These are phyloP conservation scores for Dichotomopilus funicola DNA, from an alignment of 2,329 filamentous ascomycete genomes.

Conservation along the genomic window DNA sequence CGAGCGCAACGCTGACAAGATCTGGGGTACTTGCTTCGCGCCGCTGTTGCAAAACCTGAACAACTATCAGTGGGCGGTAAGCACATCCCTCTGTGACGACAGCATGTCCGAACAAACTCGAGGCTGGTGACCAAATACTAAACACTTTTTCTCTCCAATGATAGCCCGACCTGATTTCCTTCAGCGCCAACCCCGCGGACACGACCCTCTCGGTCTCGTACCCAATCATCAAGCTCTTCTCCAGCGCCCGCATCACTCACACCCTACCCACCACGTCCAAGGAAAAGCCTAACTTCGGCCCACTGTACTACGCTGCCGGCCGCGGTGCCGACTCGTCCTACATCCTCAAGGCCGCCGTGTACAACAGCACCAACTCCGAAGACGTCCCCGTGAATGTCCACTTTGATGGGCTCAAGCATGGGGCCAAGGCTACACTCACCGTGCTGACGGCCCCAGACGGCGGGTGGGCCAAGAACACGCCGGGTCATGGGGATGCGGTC, in stretches of 20 bases:
- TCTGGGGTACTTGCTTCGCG: slow-evolving; percentile 46
- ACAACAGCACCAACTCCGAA: slow-evolving; percentile 40
- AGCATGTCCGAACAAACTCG: too few relatives aligned
- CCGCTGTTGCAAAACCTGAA: slow-evolving; percentile 35
- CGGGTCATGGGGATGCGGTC: slow-evolving; percentile 44
- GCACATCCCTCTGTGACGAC: not conserved
- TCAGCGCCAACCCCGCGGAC: slow-evolving; percentile 7
- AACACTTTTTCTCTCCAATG: not conserved
- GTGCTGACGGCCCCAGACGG: slow-evolving; percentile 35
- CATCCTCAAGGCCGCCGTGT: slow-evolving; percentile 46
- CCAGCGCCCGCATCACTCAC: slow-evolving; percentile 31
- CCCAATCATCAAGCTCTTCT: slow-evolving; percentile 1
- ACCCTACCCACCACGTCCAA: slow-evolving; percentile 39
- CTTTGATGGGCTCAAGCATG: slow-evolving; percentile 33
- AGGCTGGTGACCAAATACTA: not conserved
- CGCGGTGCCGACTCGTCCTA: slow-evolving; percentile 30
- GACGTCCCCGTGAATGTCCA: slow-evolving; percentile 37
- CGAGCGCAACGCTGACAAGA: slow-evolving; percentile 57
- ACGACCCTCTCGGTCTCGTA: not conserved
- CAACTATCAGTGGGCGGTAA: slow-evolving; percentile 41
- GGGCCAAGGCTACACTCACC: slow-evolving; percentile 37
- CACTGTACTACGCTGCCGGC: slow-evolving; percentile 46
- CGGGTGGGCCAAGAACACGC: slow-evolving; percentile 40
- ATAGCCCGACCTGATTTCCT: slow-evolving; percentile 8
- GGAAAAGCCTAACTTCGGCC: slow-evolving; percentile 30